These are phyloP conservation scores for Fragaria ananassa DNA, from an alignment of 306 rosid genomes.

Conservation along the genomic window DNA sequence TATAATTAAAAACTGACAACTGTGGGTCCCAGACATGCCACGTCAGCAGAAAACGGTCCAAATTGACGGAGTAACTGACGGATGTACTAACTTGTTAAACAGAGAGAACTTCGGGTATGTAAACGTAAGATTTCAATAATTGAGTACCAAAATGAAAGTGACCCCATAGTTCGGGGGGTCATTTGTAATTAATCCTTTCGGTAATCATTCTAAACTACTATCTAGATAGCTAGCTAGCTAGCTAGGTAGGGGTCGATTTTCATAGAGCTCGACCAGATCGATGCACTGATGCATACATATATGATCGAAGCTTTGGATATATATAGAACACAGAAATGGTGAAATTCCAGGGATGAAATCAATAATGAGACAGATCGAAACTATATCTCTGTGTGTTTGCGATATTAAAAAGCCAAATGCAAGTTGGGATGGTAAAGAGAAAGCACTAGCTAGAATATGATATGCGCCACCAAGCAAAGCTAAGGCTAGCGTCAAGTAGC, in stretches of 20 bases:
- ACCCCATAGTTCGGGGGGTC: too few species aligned
- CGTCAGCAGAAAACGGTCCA: too few species aligned
- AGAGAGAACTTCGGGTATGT: too few species aligned
- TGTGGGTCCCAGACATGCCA: too few species aligned
- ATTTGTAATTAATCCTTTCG: too few species aligned
- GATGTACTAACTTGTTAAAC: too few species aligned
- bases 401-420: not conserved
- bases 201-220: conserved; percentile 8
- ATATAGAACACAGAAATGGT: not conserved
- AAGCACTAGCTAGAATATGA: conserved; percentile 7
- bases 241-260: not conserved
- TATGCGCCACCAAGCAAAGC: conserved; percentile 13
- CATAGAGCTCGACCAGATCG: not conserved
- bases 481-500: conserved; percentile 14
- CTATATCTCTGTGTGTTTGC: not conserved
- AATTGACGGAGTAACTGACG: too few species aligned
- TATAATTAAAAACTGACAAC: too few species aligned
- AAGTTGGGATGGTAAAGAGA: conserved; percentile 1
- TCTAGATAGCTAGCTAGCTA: not conserved
- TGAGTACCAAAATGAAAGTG: too few species aligned
- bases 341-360: not conserved
- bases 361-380: not conserved
- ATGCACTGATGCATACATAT: not conserved
- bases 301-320: not conserved
- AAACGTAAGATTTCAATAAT: too few species aligned